These are phyloP conservation scores for Boletus hoseneyae DNA, from an alignment of 1,284 basidiomycete genomes.

Conservation along the genomic window DNA sequence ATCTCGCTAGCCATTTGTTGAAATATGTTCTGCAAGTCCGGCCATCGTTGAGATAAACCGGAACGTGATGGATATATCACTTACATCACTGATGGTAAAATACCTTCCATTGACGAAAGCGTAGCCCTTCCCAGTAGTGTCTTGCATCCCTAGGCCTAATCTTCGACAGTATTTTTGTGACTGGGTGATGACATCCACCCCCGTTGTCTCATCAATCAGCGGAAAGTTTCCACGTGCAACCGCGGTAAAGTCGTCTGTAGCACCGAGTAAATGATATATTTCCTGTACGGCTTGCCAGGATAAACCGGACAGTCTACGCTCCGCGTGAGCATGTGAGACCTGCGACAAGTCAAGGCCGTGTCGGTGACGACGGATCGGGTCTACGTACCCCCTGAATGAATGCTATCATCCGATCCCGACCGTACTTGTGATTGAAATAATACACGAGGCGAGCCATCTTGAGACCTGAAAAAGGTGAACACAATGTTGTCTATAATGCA, in stretches of 20 bases:
- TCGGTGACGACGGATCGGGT: not conserved
- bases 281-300: slow-evolving; percentile 45
- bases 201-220: slow-evolving; percentile 18
- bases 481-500: not conserved
- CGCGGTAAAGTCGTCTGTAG: slow-evolving; percentile 36
- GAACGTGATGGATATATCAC: slow-evolving; percentile 25
- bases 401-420: slow-evolving; percentile 56
- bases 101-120: slow-evolving; percentile 89
- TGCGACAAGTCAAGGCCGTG: slow-evolving; percentile 13
- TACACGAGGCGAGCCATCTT: slow-evolving; percentile 74
- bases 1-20: slow-evolving; percentile 63
- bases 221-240: slow-evolving; percentile 38
- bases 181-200: slow-evolving; percentile 37
- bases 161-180: slow-evolving; percentile 51
- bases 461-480: slow-evolving; percentile 41
- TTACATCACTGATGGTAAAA: slow-evolving; percentile 66
- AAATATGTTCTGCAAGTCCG: slow-evolving; percentile 56
- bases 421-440: slow-evolving; percentile 63
- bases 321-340: slow-evolving; percentile 38
- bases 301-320: slow-evolving; percentile 36
- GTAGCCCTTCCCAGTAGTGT: slow-evolving; percentile 45
- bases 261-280: slow-evolving; percentile 40
- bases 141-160: slow-evolving; percentile 38
- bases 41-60: not conserved
- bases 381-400: slow-evolving; percentile 56